phyloP scores from a whole-genome alignment of 75 land plant species.

The Cryptomeria japonica region DNA sequence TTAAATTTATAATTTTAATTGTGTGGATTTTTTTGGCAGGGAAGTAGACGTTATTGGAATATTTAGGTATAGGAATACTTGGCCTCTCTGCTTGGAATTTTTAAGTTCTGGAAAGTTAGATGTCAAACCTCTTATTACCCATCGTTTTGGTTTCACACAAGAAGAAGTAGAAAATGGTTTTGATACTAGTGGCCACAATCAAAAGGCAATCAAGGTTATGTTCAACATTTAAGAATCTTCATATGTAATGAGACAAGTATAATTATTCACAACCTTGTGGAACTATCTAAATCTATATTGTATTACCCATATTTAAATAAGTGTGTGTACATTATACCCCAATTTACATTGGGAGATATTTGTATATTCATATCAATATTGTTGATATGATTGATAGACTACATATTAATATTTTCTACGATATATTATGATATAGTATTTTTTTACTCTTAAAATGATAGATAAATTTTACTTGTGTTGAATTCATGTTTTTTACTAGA shows the following conservation, averaged over 20 bases:
- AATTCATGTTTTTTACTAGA: too few relatives aligned
- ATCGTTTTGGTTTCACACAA: constrained; percentile 86
- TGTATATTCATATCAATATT: too few relatives aligned
- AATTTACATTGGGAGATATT: too few relatives aligned
- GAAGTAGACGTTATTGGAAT: constrained; percentile 87
- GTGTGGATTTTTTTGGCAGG: constrained; percentile 26
- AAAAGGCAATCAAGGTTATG: constrained; percentile 85
- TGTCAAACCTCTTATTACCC: constrained; percentile 93
- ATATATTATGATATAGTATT: too few relatives aligned
- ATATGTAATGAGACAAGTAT: not conserved
- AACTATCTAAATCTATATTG: too few relatives aligned
- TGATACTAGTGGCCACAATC: constrained; percentile 78
- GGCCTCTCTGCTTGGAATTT: constrained; percentile 87
- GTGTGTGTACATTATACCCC: too few relatives aligned
- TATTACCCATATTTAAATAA: too few relatives aligned
- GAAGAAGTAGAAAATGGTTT: constrained; percentile 87
- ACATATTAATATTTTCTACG: too few relatives aligned
- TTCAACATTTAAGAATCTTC: not conserved
- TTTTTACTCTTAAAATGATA: too few relatives aligned
- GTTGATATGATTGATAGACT: too few relatives aligned
- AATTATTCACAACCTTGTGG: too few relatives aligned
- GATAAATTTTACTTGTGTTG: too few relatives aligned
- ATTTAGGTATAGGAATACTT: constrained; percentile 89
- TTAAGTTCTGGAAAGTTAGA: constrained; percentile 70
- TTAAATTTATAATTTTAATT: not conserved